Base-by-base conservation (phyloP, 306 rosid species). In the Begonia masoniana region DNA sequence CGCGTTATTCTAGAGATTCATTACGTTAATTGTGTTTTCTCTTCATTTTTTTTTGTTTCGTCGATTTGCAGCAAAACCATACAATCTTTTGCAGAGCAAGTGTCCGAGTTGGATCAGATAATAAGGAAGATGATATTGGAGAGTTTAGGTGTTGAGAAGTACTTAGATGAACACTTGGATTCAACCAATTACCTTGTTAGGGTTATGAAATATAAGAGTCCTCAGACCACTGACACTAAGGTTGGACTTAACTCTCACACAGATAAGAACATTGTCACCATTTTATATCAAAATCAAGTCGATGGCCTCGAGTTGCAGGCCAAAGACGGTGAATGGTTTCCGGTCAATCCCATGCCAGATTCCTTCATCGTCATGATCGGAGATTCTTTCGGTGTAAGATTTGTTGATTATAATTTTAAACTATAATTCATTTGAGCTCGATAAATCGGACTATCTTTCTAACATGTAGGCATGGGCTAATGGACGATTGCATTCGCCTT, bases 281-380 rank as follows among this genome's bases (percentile, higher is more conserved):
- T 84, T 42, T 67, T 88, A 68, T 65, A 65, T 54, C 87, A 81
- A 65, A 81, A 84, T 61, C 65, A 81, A 62, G 79, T 81, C 10
- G 77, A 73, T 6, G 94, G 96, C 12, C 61, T 88, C 62, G 80
- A 88, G 68, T 67, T 81, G 0, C 61, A 81, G 61, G 74, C 79
- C 63, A 79, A 81, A 77, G 76, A 74, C 62, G 95, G 82, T n/a
- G 55, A 69, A 54, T 88, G 96, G 96, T 74, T 84, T 15, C 58
- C 15, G 52, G 59, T 78, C 67, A 66, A 77, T 41, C 92, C 92
- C 26, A 71, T 79, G 9, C 69, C 73, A 0, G 43, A 75, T 15
- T 71, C 73, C 36, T 84, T 81, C 35, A 54, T 69, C n/a, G 80
- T 57, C 23, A 65, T 81, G 82, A 79, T 75, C 2, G 96, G 94